Base-by-base conservation (phyloP, 139 green algal genomes). In the Zygnema cylindricum region DNA sequence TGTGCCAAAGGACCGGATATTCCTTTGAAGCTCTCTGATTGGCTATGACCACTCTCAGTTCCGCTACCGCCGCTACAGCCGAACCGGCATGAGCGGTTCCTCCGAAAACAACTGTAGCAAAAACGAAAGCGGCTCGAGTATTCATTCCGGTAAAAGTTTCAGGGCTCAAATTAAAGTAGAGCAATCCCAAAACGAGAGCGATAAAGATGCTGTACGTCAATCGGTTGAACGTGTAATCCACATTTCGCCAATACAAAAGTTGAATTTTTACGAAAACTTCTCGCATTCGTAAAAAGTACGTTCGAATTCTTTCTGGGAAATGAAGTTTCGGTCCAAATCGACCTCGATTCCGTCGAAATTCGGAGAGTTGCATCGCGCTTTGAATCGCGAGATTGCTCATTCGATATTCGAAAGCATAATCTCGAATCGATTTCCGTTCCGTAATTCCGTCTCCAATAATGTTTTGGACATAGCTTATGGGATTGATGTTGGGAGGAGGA, bases 371-470 rank as follows among this genome's bases (percentile, higher is more conserved):
- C 30, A 41, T 21, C 21, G 35, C 73, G 55, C 69, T 86, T 33
- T 23, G 35, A 38, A 69, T 38, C 2, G 73, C 69, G 36, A 89
- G 55, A 22, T 38, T 42, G 3, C 73, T 86, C 33, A 78, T 23
- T n/a, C 84, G 84, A 55, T 87, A 87, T 7, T 87, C 82, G 23
- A 87, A 82, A 1, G 82, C 54, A 1, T 87, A 87, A 55, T 87
- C 82, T 2, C 36, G 36, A 2, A 40, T 87, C 40, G n/a, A 55
- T 55, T 35, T 16, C 30, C 82, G 40, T 55, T 87, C 38, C 32
- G 16, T 69, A 0, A 42, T 11, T 33, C 76, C 84, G n/a, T 85
- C 84, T 2, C 84, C 84, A 0, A 89, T 40, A 0, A 85, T 33
- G 69, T 89, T 0, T 23, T 71, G 21, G 1, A 86, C 38, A 55